Base-by-base conservation (phyloP, 2,329 filamentous ascomycete genomes). In the Claviceps capensis region DNA sequence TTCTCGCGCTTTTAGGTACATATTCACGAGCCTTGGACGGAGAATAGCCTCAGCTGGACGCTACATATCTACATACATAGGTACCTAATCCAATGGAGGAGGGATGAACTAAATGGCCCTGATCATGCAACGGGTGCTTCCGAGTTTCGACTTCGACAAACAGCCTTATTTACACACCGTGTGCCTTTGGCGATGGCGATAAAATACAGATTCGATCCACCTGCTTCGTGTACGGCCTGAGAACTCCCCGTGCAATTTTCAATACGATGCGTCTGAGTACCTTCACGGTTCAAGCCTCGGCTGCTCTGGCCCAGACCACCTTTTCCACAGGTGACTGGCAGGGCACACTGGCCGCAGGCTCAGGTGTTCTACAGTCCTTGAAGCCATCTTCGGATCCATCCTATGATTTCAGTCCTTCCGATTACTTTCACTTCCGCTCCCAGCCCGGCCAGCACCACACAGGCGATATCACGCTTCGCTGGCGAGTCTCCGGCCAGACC, bases 381-480 rank as follows among this genome's bases (percentile, higher is more conserved):
- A 50, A 38, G 41, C 48, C 48, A 6, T 44, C 48, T 5, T 38
- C 41, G 19, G 40, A 44, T 38, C n/a, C 41, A 14, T 26, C 11
- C 14, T 50, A 50, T 54, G 74, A 81, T 60, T 81, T 81, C 55
- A 67, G 78, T 2, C 77, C 78, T 0, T 74, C 66, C 7, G 77
- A 79, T 57, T 62, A 72, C 45, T 66, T 81, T 3, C 53, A 67
- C 0, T 62, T 65, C 16, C 69, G 78, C 7, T 69, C 73, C 11
- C 66, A 67, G 13, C 72, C 78, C 53, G 72, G 72, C 3, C 73
- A 79, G 54, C 79, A 81, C 54, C 78, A 82, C 59, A 74, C 75
- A 57, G 78, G 78, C 4, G 78, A 82, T 47, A 65, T 82, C 41
- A 79, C 75, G 0, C 69, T 76, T 45, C 72, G 76, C 13, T 81